Base-by-base conservation (phyloP, 768 basidiomycete species). In the Pleurotus tuoliensis region DNA sequence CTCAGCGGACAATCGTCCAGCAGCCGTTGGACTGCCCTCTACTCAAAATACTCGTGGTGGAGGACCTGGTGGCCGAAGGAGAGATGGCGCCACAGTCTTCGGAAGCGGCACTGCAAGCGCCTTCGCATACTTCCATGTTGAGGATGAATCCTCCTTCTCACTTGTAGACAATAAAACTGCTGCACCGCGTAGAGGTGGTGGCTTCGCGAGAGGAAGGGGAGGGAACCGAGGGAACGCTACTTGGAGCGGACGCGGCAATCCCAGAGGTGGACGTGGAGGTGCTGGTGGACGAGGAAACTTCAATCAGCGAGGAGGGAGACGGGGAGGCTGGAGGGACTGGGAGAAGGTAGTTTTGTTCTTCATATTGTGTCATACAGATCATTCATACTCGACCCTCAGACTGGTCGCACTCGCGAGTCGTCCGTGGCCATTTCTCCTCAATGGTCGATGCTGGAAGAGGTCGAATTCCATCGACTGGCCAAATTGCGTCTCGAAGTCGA, bases 91-190 rank as follows among this genome's bases (percentile, higher is more conserved):
- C 49, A 89, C 89, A 66, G 92, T 92, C 2, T 96, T 92, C 67
- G 94, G 94, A 38, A 94, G 93, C 56, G 90, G 90, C 18, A 86
- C 88, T 50, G 87, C 92, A 9, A 95, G 86, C 63, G 92, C 93
- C 12, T 98, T 98, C 67, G 92, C 93, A 5, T 97, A 96, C 73
- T 94, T 94, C 78, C 95, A 98, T 72, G 95, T 91, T 57, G 97
- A 98, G 72, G 97, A 99, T 66, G 97, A 99, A 73, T 89, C 93
- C 5, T 89, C 87, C 48, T 99, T 99, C 81, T 95, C 93, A 18
- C 79, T 99, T 49, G 97, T 99, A 47, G 95, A 98, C 67, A 93
- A 87, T 69, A 95, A 92, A 73, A 67, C 84, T 45, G 76, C 83
- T 40, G 76, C 84, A 45, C 80, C 85, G 34, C 84, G 90, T 62